phyloP scores from a whole-genome alignment of 2,329 filamentous ascomycete species.

The Calonectria pauciramosa region DNA sequence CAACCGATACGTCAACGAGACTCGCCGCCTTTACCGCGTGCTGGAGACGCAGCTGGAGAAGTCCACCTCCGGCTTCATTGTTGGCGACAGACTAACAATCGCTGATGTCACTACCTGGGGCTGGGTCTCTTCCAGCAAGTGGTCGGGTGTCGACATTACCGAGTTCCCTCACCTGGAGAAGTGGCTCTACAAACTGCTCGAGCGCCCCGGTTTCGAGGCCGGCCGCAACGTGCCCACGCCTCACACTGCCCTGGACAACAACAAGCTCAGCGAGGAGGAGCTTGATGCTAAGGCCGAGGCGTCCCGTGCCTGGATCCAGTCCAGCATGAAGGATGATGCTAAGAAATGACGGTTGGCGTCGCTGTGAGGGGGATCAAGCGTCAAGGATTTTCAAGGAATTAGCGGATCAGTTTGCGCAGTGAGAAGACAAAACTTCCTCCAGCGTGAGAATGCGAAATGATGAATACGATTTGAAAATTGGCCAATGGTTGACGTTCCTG shows the following conservation, averaged over 20 bases:
- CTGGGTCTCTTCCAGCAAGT: constrained; percentile 73
- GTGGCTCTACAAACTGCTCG: constrained; percentile 81
- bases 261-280: constrained; percentile 62
- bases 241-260: constrained; percentile 70
- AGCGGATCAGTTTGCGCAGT: not conserved
- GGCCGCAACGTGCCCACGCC: constrained; percentile 79
- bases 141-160: constrained; percentile 69
- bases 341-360: constrained; percentile 54
- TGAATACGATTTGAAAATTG: not conserved
- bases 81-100: constrained; percentile 78
- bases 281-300: constrained; percentile 69
- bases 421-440: not conserved
- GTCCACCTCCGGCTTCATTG: constrained; percentile 69
- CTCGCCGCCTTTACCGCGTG: constrained; percentile 83
- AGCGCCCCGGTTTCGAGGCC: constrained; percentile 80
- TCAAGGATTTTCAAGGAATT: not conserved
- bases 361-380: not conserved
- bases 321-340: constrained; percentile 77
- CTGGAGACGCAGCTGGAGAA: constrained; percentile 78
- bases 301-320: constrained; percentile 74
- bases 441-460: not conserved
- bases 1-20: constrained; percentile 86
- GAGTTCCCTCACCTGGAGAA: constrained; percentile 82
- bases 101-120: constrained; percentile 87
- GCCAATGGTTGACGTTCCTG: not conserved